Conservation (phyloP, 768 basidiomycete genomes). For the Tubosaeta sp. region DNA sequence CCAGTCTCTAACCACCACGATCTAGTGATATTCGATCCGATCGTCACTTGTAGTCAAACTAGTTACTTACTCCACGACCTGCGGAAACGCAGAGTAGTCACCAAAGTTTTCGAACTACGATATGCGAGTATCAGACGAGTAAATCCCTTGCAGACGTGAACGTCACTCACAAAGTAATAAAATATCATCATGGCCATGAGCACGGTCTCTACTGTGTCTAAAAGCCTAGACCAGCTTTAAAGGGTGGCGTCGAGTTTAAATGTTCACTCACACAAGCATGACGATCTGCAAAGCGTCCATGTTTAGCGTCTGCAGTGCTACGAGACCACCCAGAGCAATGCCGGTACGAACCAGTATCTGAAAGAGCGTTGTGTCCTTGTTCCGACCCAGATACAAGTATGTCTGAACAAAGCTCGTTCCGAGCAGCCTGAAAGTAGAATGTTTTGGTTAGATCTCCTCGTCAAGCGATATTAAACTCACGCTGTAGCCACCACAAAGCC, state of each 20-base stretch:
- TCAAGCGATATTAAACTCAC: neutral
- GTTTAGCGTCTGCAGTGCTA: neutral
- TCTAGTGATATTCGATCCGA: neutral
- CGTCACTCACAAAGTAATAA: constrained; percentile 4
- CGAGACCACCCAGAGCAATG: neutral
- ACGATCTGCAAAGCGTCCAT: neutral
- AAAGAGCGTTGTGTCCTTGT: neutral
- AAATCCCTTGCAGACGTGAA: neutral
- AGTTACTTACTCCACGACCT: neutral
- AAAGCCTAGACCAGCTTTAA: neutral
- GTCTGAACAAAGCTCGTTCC: constrained; percentile 5
- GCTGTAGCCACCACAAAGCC: constrained; percentile 6
- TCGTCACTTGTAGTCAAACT: neutral
- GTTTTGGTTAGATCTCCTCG: neutral
- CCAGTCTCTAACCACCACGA: constrained; percentile 1
- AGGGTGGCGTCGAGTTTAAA: neutral
- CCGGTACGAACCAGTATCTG: neutral
- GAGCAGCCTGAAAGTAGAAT: constrained; percentile 4
- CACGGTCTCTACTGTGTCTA: neutral
- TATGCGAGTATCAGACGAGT: neutral
- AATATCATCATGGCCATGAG: neutral
- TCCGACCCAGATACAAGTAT: constrained; percentile 2
- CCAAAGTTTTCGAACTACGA: constrained; percentile 1
- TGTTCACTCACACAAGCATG: neutral
- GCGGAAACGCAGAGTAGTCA: neutral